Evolutionary conservation across 108 stramenopile genomes (phyloP), one percentile per base, ranked within the genome.

Genomic region (Nitzschia sp.): DNA sequence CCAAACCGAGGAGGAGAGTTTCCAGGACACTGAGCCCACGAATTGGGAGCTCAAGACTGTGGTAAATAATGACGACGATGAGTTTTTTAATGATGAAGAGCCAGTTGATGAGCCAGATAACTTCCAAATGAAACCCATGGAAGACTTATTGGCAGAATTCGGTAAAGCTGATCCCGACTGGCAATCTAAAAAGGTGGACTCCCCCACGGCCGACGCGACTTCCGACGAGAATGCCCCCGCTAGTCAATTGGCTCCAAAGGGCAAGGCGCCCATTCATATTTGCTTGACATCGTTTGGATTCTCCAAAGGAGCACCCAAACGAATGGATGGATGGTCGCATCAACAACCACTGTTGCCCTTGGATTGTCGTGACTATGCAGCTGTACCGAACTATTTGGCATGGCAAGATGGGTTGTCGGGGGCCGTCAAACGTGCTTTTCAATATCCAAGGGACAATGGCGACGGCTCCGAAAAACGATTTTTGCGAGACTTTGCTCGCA

Each of bases 211-310:
- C 21, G n/a, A 44, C 13, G 19, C 25, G 2, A n/a, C 38, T 9
- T 45, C 21, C 9, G 48, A 73, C 2, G 1, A 27, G 16, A 21
- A 36, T 38, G 72, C 30, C 2, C 62, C 41, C 22, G 64, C 35
- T 16, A 83, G 69, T 41, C 78, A 69, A 71, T 73, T 94, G 30
- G 84, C 78, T 13, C 74, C 54, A 9, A 63, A 73, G 38, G 87
- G 83, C 16, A 90, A 90, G 59, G 88, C 93, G 21, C 89, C 85
- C 15, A 84, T 94, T 23, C 93, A 91, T 59, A 48, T 94, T 9
- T 78, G 83, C 48, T 67, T 94, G 8, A 53, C 65, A 19, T 90
- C 89, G 16, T 94, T 91, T 75, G 93, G 93, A 4, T 88, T 85
- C 56, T 77, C 63, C 27, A 80, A 90, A 72, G 85, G 89, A 21